A percentile compares a stretch with the other conserved stretches of the same genome.
phyloP scores from a whole-genome alignment of 2,329 filamentous ascomycete genomes.

The Trichocomaceae sp. region DNA sequence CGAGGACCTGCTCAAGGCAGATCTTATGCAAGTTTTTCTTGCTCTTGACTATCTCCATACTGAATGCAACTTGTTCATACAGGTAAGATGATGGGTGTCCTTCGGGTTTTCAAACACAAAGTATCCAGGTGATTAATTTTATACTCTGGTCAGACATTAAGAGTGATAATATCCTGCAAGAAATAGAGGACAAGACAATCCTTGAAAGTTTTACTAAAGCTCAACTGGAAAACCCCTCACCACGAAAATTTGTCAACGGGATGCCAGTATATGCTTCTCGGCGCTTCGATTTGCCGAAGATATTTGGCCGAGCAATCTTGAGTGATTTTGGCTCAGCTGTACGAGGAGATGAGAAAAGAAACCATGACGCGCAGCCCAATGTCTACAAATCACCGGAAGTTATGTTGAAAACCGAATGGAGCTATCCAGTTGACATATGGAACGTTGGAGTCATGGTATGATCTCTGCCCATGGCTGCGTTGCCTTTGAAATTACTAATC shows the following conservation, averaged over 20 bases:
- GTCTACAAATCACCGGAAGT: conserved; percentile 25
- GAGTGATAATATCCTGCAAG: conserved; percentile 44
- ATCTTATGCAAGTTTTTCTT: conserved; percentile 37
- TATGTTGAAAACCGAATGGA: conserved; percentile 23
- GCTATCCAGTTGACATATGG: conserved; percentile 24
- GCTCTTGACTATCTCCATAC: conserved; percentile 43
- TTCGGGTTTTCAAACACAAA: neutral
- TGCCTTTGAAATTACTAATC: neutral
- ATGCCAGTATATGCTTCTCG: conserved; percentile 32
- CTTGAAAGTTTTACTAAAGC: conserved; percentile 24
- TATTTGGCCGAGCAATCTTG: conserved; percentile 28
- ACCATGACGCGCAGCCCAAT: conserved; percentile 22
- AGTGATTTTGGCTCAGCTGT: conserved; percentile 26
- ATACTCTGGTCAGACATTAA: conserved; percentile 33
- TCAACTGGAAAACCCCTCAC: conserved; percentile 36
- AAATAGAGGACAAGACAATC: conserved; percentile 34
- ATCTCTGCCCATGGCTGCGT: neutral
- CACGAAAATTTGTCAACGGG: conserved; percentile 35
- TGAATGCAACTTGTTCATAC: conserved; percentile 44
- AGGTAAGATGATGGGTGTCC: conserved; percentile 29
- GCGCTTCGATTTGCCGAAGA: conserved; percentile 25
- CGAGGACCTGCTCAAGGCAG: conserved; percentile 28
- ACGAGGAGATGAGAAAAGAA: conserved; percentile 20
- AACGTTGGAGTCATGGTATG: conserved; percentile 20
- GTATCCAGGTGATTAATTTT: no score